Evolutionary conservation across 192 early-diverging fungal genomes (phyloP), one percentile per base, ranked within the genome.

Genomic region (Coemansia sp.): DNA sequence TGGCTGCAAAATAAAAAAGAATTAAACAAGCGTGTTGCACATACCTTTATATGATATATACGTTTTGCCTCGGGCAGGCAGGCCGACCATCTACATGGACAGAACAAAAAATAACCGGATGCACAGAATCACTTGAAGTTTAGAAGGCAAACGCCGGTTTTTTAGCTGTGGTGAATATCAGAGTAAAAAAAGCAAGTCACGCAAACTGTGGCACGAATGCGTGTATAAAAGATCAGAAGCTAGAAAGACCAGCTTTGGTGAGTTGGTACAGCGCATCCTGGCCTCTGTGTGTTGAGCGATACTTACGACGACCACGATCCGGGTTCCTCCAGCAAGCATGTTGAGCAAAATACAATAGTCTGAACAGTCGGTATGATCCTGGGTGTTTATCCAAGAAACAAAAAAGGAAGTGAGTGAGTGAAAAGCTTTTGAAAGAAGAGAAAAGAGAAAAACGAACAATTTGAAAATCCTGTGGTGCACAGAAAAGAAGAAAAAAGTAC

Each of bases 51-150:
- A 88, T 16, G 94, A 90, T 51, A 96, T 96, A 73, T 96, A 97
- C 7, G 97, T 99, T 82, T 99, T 99, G 50, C 97, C 97, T 29
- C 95, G 84, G 30, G 96, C 96, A 25, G 93, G 93, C 62, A 94
- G 76, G 30, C 92, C 93, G 20, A 96, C 93, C 91, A 93, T 96
- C 86, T 92, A 85, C 62, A 73, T 4, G 16, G 51, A 28, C 11
- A 22, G 36, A 28, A 54, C 18, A 61, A 20, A 25, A 1, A 25
- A 25, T 25, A 25, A 25, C 22, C 22, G 22, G 22, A 1, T 0
- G 22, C 22, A 25, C 22, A 25, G 22, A 25, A 25, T 25, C 48
- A 50, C n/a, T 12, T 12, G 5, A 17, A 3, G 20, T 50, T 50
- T 17, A 50, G 20, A 50, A 25, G 22, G 22, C 22, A 25, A 25